These are phyloP conservation scores for Scenedesmus sp. DNA, from an alignment of 163 green algal genomes.

Conservation along the genomic window DNA sequence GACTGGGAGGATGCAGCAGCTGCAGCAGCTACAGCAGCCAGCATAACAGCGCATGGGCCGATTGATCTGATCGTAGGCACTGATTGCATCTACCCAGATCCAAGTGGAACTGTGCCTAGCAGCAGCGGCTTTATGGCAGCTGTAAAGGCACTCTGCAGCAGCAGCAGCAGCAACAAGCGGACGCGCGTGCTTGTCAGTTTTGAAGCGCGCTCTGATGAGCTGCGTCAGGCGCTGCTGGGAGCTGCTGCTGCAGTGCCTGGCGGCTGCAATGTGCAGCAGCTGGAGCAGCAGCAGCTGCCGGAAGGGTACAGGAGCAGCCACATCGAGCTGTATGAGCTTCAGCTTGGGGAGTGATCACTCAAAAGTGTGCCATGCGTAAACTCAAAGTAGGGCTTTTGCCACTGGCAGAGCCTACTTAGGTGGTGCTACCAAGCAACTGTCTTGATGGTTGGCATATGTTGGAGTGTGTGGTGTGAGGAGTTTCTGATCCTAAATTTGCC, in stretches of 20 bases:
- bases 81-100: constrained; percentile 48
- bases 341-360: not conserved
- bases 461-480: too few species aligned
- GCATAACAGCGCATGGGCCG: not conserved
- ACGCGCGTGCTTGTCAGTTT: constrained; percentile 33
- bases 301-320: not conserved
- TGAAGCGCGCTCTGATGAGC: constrained; percentile 30
- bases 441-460: too few species aligned
- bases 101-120: constrained; percentile 34
- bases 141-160: constrained; percentile 13
- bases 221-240: constrained; percentile 34
- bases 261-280: not conserved
- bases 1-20: constrained; percentile 41
- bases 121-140: constrained; percentile 33
- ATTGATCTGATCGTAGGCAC: constrained; percentile 41
- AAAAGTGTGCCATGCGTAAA: too few species aligned
- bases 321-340: constrained; percentile 43
- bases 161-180: not conserved
- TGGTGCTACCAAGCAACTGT: too few species aligned
- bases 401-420: too few species aligned
- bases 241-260: constrained; percentile 25
- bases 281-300: constrained; percentile 11
- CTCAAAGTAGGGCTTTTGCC: too few species aligned
- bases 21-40: not conserved
- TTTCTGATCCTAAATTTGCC: too few species aligned